Conservation (phyloP, 345 rosid species). For the Hibiscus trionum region DNA sequence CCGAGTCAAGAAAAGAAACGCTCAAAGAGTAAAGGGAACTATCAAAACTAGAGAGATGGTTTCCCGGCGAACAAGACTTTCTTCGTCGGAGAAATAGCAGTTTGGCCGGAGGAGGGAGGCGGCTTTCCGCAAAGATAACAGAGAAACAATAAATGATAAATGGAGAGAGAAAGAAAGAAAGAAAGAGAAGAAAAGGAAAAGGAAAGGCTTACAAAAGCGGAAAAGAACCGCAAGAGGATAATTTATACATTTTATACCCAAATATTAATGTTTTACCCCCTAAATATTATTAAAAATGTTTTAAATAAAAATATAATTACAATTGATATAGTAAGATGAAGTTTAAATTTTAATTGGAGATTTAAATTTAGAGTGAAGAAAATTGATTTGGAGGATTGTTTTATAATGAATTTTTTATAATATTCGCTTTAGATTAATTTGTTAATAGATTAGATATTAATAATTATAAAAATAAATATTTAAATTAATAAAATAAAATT, state of each 20-base stretch:
- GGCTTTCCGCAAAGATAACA: conserved; percentile 36
- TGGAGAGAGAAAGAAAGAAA: conserved; percentile 14
- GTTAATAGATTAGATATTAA: no score
- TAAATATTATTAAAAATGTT: no score
- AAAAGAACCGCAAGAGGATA: conserved; percentile 35
- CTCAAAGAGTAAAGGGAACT: conserved; percentile 3
- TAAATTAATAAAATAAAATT: no score
- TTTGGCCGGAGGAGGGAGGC: conserved; percentile 19
- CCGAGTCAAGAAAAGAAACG: conserved; percentile 16
- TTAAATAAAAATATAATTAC: no score
- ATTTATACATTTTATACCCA: conserved; percentile 37
- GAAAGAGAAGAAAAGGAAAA: conserved; percentile 6
- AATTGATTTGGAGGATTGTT: no score
- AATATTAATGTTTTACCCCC: conserved; percentile 22
- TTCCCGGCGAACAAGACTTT: conserved; percentile 12
- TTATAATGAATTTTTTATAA: no score
- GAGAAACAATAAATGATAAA: conserved; percentile 32
- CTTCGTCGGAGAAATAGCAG: conserved; percentile 21
- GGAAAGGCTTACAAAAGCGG: conserved; percentile 50
- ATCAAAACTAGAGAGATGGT: background rate
- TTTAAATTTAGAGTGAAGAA: no score
- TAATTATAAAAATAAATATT: no score
- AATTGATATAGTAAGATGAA: no score
- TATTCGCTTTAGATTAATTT: no score
- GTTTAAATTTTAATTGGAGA: no score